These are phyloP conservation scores for Hymenoscyphus fructigenus DNA, from an alignment of 2,329 filamentous ascomycete genomes.

Conservation along the genomic window DNA sequence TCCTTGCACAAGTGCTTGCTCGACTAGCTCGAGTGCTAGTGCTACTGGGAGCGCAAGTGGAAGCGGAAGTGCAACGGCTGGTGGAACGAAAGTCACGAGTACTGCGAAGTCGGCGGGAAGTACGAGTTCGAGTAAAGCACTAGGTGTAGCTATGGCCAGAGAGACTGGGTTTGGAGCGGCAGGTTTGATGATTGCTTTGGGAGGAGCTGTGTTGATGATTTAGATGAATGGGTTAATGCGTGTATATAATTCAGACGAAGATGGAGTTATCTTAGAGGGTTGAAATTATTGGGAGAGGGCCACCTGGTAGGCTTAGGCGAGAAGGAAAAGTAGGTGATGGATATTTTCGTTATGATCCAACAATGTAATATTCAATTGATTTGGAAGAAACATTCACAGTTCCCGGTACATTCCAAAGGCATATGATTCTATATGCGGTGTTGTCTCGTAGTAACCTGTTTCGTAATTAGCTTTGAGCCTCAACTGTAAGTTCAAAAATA, in stretches of 20 bases:
- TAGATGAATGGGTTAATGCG: conserved; percentile 2
- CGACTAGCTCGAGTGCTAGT: conserved; percentile 4
- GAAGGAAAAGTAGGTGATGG: too few relatives aligned
- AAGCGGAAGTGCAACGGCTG: not conserved
- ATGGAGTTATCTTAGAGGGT: too few relatives aligned
- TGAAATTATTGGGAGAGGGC: too few relatives aligned
- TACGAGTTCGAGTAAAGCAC: conserved; percentile 18
- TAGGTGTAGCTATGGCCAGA: conserved; percentile 17
- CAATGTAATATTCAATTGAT: too few relatives aligned
- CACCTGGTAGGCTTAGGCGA: too few relatives aligned
- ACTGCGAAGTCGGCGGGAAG: conserved; percentile 19
- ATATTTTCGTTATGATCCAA: too few relatives aligned
- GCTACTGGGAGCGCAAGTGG: not conserved
- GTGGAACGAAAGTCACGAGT: conserved; percentile 21
- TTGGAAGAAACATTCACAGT: too few relatives aligned
- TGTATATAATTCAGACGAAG: not conserved
- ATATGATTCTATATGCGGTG: too few relatives aligned
- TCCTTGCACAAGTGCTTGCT: conserved; percentile 44
- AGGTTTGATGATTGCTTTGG: conserved; percentile 21
- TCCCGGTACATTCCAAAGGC: too few relatives aligned
- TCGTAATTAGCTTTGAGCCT: too few relatives aligned
- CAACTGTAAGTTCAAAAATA: too few relatives aligned
- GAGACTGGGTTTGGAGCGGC: conserved; percentile 24
- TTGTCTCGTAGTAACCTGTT: too few relatives aligned
- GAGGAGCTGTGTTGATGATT: conserved; percentile 24